Evolutionary conservation across 108 stramenopile species (phyloP), one percentile per base, ranked within the genome.

Genomic region (Stephanodiscus triporus): DNA sequence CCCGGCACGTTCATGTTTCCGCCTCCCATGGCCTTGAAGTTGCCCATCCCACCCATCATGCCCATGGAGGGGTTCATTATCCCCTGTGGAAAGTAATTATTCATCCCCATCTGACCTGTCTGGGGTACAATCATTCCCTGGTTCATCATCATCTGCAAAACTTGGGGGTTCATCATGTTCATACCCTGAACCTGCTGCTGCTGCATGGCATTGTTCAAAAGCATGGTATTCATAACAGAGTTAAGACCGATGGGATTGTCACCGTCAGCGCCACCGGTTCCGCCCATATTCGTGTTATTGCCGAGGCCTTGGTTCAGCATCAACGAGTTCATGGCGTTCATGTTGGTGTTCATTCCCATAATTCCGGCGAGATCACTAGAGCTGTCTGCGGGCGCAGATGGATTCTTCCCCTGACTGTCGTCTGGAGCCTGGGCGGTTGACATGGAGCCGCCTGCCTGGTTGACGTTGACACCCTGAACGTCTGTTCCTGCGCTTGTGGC

Each of bases 31-130:
- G 29, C 34, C 9, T 38, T 38, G 17, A 38, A 38, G 20, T 38
- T 61, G 23, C 53, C 53, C 37, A 40, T 43, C 16, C 42, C 43
- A 27, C 63, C 42, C 63, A 64, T 64, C 43, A 64, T 48, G 17
- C 63, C 63, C 63, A 43, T 24, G 37, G 63, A 2, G 11, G 53
- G 53, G 27, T 54, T 54, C 23, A 54, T 26, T 23, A 26, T 26
- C 23, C 20, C 53, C 53, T 54, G 53, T 54, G 23, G 53, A 54
- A 54, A 26, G 23, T 11, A 24, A 53, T 24, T 53, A 53, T 53
- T 53, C 51, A 53, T 53, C 51, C 53, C 53, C 53, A 54, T 54
- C 26, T 54, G 53, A 54, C 53, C 53, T 1, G 26, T 54, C 43
- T 34, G 32, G 5, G 32, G 32, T 34, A 34, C 32, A 2, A 45